Percentiles rank a stretch among this genome's conserved stretches.
phyloP scores from a whole-genome alignment of 345 rosid genomes.

The Camelina hispida region DNA sequence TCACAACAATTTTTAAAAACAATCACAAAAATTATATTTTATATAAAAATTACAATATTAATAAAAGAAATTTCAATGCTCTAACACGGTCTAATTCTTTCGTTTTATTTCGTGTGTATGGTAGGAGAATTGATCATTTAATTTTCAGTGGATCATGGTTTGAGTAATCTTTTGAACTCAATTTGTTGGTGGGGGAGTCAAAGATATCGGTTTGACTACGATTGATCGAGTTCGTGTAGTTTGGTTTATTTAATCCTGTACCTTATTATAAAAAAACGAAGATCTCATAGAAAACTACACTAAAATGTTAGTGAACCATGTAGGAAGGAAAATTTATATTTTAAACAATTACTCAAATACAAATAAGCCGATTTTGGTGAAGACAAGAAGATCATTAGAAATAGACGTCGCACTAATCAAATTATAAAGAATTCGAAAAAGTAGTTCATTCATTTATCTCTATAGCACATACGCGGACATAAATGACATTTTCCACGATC shows the following conservation, averaged over 20 bases:
- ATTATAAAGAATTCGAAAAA: not conserved
- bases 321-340: not conserved
- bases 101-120: too few relatives aligned
- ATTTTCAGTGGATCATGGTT: constrained; percentile 1
- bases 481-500: not conserved
- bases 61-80: too few relatives aligned
- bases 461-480: not conserved
- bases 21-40: too few relatives aligned
- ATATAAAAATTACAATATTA: too few relatives aligned
- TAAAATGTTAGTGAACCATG: too few relatives aligned
- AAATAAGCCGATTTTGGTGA: not conserved
- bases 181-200: constrained; percentile 28
- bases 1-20: too few relatives aligned
- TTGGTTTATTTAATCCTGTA: constrained; percentile 7
- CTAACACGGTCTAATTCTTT: too few relatives aligned
- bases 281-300: constrained; percentile 1
- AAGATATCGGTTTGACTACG: constrained; percentile 35
- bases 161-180: not conserved
- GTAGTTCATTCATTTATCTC: not conserved
- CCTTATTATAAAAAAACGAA: not conserved
- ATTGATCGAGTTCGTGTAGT: constrained; percentile 3
- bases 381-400: not conserved
- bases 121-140: not conserved
- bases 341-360: not conserved
- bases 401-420: constrained; percentile 7